Evolutionary conservation across 768 basidiomycete species (phyloP).

Genomic region (Tubosaeta sp.): DNA sequence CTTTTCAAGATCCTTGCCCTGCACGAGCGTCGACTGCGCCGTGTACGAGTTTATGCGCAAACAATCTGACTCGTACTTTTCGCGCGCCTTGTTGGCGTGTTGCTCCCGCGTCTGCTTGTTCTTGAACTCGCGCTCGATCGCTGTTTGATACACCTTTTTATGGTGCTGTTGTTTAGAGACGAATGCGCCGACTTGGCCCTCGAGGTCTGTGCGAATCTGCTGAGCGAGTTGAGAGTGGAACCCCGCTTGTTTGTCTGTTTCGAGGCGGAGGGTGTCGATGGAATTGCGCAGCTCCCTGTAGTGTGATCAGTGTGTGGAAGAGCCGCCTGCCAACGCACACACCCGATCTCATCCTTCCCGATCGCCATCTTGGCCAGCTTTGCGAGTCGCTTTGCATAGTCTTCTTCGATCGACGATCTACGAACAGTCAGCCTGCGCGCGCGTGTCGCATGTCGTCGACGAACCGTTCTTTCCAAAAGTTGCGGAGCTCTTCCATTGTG

Average conservation of each 20-base stretch:
- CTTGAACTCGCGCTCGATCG: constrained; percentile 89
- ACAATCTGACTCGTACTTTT: constrained; percentile 92
- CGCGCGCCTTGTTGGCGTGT: constrained; percentile 83
- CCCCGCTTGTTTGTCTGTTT: constrained; percentile 79
- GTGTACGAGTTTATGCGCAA: constrained; percentile 91
- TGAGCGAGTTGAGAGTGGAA: constrained; percentile 72
- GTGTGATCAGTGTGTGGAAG: constrained; percentile 1
- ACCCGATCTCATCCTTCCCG: constrained; percentile 94
- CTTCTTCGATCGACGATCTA: constrained; percentile 89
- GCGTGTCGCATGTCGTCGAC: constrained; percentile 21
- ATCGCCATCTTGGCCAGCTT: constrained; percentile 73
- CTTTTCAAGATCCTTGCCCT: constrained; percentile 92
- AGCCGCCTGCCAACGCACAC: constrained; percentile 29
- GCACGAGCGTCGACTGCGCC: constrained; percentile 84
- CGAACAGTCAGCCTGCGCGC: neutral
- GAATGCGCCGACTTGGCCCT: constrained; percentile 59
- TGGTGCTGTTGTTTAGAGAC: constrained; percentile 61
- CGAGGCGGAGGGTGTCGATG: constrained; percentile 72
- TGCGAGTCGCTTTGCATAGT: constrained; percentile 82
- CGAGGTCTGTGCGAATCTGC: constrained; percentile 73
- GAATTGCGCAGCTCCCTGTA: constrained; percentile 76
- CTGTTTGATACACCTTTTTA: constrained; percentile 67
- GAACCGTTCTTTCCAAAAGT: constrained; percentile 93
- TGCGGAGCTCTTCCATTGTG: constrained; percentile 84
- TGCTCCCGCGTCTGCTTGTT: constrained; percentile 81